Percentiles rank a stretch among this genome's conserved stretches.
phyloP scores from a whole-genome alignment of 805 yeast species.

The Myxozyma monticola region DNA sequence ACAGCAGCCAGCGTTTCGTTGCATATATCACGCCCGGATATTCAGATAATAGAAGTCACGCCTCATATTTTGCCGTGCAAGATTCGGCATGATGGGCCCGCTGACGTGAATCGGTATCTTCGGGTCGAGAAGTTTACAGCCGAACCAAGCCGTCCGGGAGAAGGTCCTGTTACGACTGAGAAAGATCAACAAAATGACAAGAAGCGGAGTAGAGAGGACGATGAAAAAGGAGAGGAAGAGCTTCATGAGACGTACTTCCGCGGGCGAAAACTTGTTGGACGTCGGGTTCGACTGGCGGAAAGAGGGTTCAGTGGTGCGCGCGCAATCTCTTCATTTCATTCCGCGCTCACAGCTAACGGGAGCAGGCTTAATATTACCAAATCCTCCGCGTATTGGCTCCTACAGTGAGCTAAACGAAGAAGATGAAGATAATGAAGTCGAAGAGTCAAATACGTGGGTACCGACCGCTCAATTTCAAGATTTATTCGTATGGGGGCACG shows the following conservation, averaged over 20 bases:
- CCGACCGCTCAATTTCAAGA: slow-evolving; percentile 6
- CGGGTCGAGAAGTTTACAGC: neutral
- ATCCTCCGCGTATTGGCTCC: neutral
- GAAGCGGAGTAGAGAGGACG: too few relatives aligned
- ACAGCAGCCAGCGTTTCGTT: neutral
- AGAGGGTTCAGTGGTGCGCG: neutral
- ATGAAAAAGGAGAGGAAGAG: neutral
- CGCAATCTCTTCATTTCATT: neutral
- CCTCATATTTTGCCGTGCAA: slow-evolving; percentile 25
- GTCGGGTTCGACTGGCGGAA: slow-evolving; percentile 8
- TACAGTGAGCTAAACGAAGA: neutral
- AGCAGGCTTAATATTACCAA: neutral
- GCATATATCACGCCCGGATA: too few relatives aligned
- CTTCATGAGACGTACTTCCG: slow-evolving; percentile 23
- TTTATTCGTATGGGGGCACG: slow-evolving; percentile 26
- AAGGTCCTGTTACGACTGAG: neutral
- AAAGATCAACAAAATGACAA: neutral
- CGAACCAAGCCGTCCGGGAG: too few relatives aligned
- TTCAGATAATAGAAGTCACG: neutral
- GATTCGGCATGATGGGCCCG: slow-evolving; percentile 23
- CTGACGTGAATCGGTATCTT: slow-evolving; percentile 18
- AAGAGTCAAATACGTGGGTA: slow-evolving; percentile 7
- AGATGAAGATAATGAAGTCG: slow-evolving; percentile 5
- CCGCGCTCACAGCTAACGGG: slow-evolving; percentile 1
- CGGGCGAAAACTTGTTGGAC: slow-evolving; percentile 22